Evolutionary conservation across 108 stramenopile genomes (phyloP).

Genomic region (Pseudonitzschia multiseries): DNA sequence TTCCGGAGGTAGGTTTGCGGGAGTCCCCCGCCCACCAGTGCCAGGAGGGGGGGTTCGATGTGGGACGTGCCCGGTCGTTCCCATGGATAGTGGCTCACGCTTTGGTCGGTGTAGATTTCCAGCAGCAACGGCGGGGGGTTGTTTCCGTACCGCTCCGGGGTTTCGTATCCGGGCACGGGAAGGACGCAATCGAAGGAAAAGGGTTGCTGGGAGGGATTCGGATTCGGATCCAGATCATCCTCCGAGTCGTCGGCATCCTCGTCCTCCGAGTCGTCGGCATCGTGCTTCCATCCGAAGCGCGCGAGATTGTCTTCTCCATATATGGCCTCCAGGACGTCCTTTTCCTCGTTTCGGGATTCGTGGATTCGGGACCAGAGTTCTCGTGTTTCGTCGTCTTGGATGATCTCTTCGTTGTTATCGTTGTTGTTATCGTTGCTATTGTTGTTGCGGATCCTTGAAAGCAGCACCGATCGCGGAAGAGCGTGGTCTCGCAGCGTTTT

Average conservation of each 20-base stretch:
- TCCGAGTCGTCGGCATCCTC: background rate
- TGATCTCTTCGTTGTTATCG: background rate
- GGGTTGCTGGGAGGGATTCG: too few species aligned
- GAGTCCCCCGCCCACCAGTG: constrained; percentile 24
- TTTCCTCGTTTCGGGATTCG: constrained; percentile 22
- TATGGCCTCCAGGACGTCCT: constrained; percentile 30
- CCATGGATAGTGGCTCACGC: constrained; percentile 6
- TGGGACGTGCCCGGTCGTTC: background rate
- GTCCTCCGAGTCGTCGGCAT: background rate
- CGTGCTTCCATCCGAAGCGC: background rate
- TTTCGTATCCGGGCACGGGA: constrained; percentile 23
- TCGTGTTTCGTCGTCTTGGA: background rate
- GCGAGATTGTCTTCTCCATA: constrained; percentile 26
- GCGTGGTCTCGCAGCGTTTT: background rate
- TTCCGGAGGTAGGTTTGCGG: background rate
- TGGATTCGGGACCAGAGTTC: background rate
- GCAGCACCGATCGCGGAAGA: background rate
- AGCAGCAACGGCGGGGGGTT: constrained; percentile 20
- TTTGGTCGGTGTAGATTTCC: constrained; percentile 18
- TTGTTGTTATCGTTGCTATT: background rate
- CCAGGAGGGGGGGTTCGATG: constrained; percentile 22
- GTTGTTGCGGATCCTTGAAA: background rate
- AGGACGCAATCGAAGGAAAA: constrained; percentile 21
- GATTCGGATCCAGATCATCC: background rate
- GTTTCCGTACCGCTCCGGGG: constrained; percentile 22